Percentiles rank a stretch among this genome's conserved stretches.
These are phyloP conservation scores for Penicillium sp. DNA, from an alignment of 2,329 filamentous ascomycete species.

Conservation along the genomic window DNA sequence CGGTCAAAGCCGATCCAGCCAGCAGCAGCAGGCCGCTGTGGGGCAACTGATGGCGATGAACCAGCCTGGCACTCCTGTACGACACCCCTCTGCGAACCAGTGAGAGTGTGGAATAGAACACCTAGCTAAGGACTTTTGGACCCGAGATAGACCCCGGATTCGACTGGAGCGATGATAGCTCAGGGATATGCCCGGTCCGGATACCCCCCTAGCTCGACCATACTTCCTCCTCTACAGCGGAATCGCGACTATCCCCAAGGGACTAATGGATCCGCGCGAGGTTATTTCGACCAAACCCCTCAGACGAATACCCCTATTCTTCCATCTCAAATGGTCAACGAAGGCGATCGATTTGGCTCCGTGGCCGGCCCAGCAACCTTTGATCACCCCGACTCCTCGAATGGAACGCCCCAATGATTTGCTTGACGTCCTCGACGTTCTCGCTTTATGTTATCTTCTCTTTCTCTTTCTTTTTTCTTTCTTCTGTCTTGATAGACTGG, in stretches of 20 bases:
- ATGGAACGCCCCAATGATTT: conserved; percentile 36
- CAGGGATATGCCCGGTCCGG: conserved; percentile 38
- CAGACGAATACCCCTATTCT: conserved; percentile 36
- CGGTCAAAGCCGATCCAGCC: conserved; percentile 34
- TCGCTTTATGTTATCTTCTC: conserved; percentile 1
- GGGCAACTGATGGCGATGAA: conserved; percentile 40
- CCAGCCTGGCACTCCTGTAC: conserved; percentile 41
- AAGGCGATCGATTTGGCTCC: conserved; percentile 35
- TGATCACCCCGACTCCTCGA: conserved; percentile 33
- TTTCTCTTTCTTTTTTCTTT: conserved; percentile 12
- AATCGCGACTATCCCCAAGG: conserved; percentile 33
- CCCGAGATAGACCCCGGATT: conserved; percentile 35
- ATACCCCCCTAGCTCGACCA: conserved; percentile 35
- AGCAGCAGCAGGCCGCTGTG: conserved; percentile 36
- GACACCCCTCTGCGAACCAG: conserved; percentile 29
- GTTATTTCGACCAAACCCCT: conserved; percentile 37
- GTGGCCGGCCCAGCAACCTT: conserved; percentile 28
- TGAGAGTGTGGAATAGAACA: conserved; percentile 24
- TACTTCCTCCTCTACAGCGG: conserved; percentile 39
- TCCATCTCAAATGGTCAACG: conserved; percentile 37
- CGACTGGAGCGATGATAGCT: conserved; percentile 39
- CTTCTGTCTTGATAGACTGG: conserved; percentile 38
- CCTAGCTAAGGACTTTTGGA: conserved; percentile 32
- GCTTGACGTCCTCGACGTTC: conserved; percentile 5
- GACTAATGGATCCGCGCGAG: conserved; percentile 29